phyloP scores from a whole-genome alignment of 139 green algal species.

The Dunaliella primolecta region DNA sequence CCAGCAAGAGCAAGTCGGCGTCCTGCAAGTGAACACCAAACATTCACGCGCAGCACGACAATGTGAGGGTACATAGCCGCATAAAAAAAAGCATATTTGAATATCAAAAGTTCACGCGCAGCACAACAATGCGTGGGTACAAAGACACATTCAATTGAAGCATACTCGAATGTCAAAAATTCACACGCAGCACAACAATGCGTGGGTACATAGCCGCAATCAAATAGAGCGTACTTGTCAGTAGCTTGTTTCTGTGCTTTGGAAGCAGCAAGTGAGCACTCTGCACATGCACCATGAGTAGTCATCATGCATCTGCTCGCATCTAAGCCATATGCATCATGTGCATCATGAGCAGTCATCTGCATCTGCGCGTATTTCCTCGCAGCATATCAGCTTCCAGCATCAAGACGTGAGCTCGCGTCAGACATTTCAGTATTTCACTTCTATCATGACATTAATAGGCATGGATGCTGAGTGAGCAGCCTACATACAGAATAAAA shows the following conservation, averaged over 20 bases:
- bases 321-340: too few relatives aligned
- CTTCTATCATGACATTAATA: too few relatives aligned
- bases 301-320: too few relatives aligned
- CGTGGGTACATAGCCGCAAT: not conserved
- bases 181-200: not conserved
- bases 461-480: not conserved
- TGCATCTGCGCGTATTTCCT: not conserved
- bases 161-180: not conserved
- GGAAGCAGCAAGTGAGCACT: too few relatives aligned
- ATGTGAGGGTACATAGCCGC: not conserved
- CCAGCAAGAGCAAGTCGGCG: slow-evolving; percentile 88
- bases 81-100: too few relatives aligned
- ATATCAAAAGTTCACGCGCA: not conserved
- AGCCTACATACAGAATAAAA: not conserved
- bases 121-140: not conserved
- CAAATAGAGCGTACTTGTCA: too few relatives aligned
- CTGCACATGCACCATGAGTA: too few relatives aligned
- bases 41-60: not conserved
- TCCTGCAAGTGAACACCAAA: slow-evolving; percentile 50
- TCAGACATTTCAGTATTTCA: too few relatives aligned
- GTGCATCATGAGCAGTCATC: not conserved
- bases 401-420: too few relatives aligned
- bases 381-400: not conserved
- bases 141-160: not conserved
- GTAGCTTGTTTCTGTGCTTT: too few relatives aligned